phyloP scores from a whole-genome alignment of 1,284 basidiomycete species.

The Thelephora terrestris region DNA sequence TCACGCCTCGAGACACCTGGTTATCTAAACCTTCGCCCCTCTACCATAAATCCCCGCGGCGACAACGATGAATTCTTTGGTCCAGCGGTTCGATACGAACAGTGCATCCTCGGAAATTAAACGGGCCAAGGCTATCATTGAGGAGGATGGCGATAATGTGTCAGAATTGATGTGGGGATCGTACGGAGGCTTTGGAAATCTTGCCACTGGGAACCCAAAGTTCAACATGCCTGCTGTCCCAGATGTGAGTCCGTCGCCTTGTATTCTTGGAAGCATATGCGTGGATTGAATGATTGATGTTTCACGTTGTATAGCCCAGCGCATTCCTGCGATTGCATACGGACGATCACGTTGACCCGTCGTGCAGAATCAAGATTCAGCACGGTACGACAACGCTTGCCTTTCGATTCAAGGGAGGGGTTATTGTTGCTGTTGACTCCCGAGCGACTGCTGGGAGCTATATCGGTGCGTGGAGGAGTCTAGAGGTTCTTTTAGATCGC shows the following conservation, averaged over 20 bases:
- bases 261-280: neutral
- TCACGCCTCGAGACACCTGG: too few relatives aligned
- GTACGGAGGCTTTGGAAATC: conserved; percentile 65
- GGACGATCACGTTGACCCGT: conserved; percentile 87
- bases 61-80: conserved; percentile 67
- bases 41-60: conserved; percentile 6
- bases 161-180: conserved; percentile 72
- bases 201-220: conserved; percentile 56
- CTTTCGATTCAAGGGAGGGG: conserved; percentile 94
- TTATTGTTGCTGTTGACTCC: conserved; percentile 97
- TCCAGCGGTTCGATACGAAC: conserved; percentile 52
- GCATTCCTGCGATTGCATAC: conserved; percentile 85
- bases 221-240: conserved; percentile 64
- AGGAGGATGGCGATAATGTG: conserved; percentile 48
- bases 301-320: conserved; percentile 53
- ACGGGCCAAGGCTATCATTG: conserved; percentile 37
- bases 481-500: neutral
- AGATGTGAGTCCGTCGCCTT: conserved; percentile 46
- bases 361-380: conserved; percentile 94
- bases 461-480: conserved; percentile 56
- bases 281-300: conserved; percentile 4
- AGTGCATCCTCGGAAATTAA: conserved; percentile 39
- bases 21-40: too few relatives aligned
- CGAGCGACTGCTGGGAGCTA: conserved; percentile 96
- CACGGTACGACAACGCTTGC: conserved; percentile 99